A percentile compares a stretch with the other conserved stretches of the same genome.
These are phyloP conservation scores for Jacaranda copaia DNA, from an alignment of 257 asterid species.

Conservation along the genomic window DNA sequence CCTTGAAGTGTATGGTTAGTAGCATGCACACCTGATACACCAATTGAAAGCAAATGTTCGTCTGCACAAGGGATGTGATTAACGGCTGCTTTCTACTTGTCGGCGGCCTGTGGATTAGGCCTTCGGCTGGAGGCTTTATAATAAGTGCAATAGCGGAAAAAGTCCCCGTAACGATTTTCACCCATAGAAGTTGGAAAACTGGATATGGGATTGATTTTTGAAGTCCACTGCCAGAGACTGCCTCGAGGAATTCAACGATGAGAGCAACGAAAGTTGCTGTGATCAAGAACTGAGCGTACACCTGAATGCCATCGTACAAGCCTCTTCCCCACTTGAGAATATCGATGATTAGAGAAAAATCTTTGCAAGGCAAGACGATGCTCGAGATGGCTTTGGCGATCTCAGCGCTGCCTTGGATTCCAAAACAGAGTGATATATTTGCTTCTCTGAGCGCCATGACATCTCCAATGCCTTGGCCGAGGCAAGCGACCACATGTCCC, in stretches of 20 bases:
- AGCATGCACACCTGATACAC: conserved; percentile 28
- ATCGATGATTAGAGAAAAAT: conserved; percentile 5
- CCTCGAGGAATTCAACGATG: conserved; percentile 25
- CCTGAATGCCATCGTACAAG: conserved; percentile 30
- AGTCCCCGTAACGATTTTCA: conserved; percentile 29
- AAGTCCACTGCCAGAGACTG: neutral
- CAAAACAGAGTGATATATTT: conserved; percentile 37
- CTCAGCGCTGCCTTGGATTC: conserved; percentile 35
- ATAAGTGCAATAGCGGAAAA: conserved; percentile 30
- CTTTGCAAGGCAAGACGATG: conserved; percentile 2
- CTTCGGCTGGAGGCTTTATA: conserved; percentile 28
- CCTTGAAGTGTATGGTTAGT: conserved; percentile 32
- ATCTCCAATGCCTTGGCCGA: conserved; percentile 36
- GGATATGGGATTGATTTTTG: conserved; percentile 36
- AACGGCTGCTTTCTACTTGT: conserved; percentile 16
- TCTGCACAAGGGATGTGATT: conserved; percentile 10
- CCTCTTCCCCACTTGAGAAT: conserved; percentile 43
- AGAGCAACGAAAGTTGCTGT: conserved; percentile 37
- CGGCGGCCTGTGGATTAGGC: conserved; percentile 29
- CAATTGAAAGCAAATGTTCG: conserved; percentile 14
- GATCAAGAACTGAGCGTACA: conserved; percentile 34
- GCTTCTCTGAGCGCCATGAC: conserved; percentile 38
- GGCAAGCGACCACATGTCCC: conserved; percentile 40
- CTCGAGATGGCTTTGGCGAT: conserved; percentile 31
- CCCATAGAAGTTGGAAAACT: conserved; percentile 38